Percentiles rank a stretch among this genome's conserved stretches.
Conservation (phyloP, 2,329 filamentous ascomycete genomes). For the Hypoxylon sp. region DNA sequence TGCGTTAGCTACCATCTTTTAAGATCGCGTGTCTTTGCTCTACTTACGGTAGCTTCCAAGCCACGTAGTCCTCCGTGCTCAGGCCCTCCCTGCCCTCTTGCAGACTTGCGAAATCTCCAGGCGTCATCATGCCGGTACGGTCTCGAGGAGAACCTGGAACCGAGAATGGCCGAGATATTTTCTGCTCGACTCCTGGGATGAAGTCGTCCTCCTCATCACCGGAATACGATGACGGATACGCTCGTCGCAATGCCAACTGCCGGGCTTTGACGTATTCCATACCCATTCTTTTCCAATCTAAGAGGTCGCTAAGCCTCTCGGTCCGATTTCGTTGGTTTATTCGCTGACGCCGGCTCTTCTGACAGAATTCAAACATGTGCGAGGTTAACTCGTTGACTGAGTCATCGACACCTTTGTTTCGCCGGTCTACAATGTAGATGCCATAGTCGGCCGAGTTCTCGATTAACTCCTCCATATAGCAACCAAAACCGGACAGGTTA, state of each 20-base stretch:
- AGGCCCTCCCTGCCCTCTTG: constrained; percentile 95
- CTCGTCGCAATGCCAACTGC: constrained; percentile 89
- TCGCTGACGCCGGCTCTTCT: constrained; percentile 93
- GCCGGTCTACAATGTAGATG: constrained; percentile 98
- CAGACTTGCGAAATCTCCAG: constrained; percentile 95
- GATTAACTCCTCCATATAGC: constrained; percentile 99
- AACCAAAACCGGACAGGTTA: constrained; percentile 96
- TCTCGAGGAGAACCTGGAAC: constrained; percentile 94
- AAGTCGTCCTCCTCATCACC: constrained; percentile 88
- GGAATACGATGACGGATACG: constrained; percentile 89
- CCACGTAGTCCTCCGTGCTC: constrained; percentile 96
- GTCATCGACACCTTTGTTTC: constrained; percentile 95
- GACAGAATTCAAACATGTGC: constrained; percentile 93
- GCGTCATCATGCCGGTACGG: constrained; percentile 97
- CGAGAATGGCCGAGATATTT: constrained; percentile 94
- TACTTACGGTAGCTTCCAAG: constrained; percentile 97
- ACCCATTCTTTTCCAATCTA: constrained; percentile 99
- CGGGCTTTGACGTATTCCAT: constrained; percentile 99
- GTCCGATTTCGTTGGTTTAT: constrained; percentile 99
- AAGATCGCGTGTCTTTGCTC: background rate
- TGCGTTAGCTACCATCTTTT: constrained; percentile 21
- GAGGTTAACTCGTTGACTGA: constrained; percentile 95
- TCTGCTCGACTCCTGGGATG: constrained; percentile 92
- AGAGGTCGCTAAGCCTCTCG: constrained; percentile 91
- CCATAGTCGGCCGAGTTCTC: constrained; percentile 98